These are phyloP conservation scores for Cryphonectria naterciae DNA, from an alignment of 2,329 filamentous ascomycete genomes.

Conservation along the genomic window DNA sequence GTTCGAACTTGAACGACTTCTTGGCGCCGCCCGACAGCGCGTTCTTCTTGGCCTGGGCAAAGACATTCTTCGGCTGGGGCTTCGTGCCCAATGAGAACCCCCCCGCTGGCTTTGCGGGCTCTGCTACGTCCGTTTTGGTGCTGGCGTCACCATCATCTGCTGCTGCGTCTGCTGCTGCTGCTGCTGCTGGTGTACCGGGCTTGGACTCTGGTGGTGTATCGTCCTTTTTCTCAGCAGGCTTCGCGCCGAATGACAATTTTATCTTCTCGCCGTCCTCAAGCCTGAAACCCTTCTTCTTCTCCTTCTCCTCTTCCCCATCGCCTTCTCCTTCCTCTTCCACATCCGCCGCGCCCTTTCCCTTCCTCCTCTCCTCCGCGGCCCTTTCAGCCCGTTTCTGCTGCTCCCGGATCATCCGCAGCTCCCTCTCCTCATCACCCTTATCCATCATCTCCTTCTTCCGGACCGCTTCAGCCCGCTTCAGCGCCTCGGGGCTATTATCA, in stretches of 20 bases:
- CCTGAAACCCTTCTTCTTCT: conserved; percentile 55
- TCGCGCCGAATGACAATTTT: conserved; percentile 67
- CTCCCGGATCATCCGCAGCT: conserved; percentile 79
- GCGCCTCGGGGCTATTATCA: conserved; percentile 85
- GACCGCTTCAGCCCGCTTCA: conserved; percentile 79
- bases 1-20: conserved; percentile 61
- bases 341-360: conserved; percentile 45
- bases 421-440: conserved; percentile 86
- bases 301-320: conserved; percentile 42
- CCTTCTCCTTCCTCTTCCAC: conserved; percentile 47
- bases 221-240: conserved; percentile 34
- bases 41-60: conserved; percentile 70
- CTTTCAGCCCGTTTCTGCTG: conserved; percentile 79
- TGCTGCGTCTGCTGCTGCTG: not conserved
- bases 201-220: conserved; percentile 19
- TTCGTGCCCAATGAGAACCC: conserved; percentile 71
- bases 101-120: conserved; percentile 49
- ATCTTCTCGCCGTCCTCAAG: conserved; percentile 76
- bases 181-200: conserved; percentile 21
- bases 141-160: conserved; percentile 29
- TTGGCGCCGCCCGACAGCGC: conserved; percentile 64
- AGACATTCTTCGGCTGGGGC: conserved; percentile 75
- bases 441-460: conserved; percentile 84
- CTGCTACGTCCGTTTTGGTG: conserved; percentile 29
- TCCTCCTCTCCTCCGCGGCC: conserved; percentile 53